Base-by-base conservation (phyloP, 176 grass and related monocot genomes). In the Thinopyrum elongatum region DNA sequence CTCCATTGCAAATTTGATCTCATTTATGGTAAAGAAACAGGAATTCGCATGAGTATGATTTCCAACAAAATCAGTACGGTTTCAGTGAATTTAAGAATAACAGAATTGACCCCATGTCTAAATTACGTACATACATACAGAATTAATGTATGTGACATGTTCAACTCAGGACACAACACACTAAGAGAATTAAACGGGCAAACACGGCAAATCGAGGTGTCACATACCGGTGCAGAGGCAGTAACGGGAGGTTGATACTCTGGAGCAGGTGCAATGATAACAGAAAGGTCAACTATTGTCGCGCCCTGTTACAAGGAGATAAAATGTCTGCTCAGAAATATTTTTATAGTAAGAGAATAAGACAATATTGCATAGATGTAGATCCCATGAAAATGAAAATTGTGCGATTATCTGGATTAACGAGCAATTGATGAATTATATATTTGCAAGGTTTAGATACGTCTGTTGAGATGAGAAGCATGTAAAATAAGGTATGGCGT, bases 281-380 rank as follows among this genome's bases (percentile, higher is more conserved):
- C 95, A 65, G 95, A 97, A 79, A 97, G 90, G 85, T 94, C 95
- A 80, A 94, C 95, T 81, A 97, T 94, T 41, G 88, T 97, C 23
- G 95, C 90, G 8, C 92, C 92, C 95, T 97, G 81, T 87, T 44
- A 81, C 61, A 84, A 80, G 30, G 17, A 64, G 72, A 84, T 5
- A 88, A 17, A 75, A 76, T 76, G 7, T 5, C 16, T 70, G 77
- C 79, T 85, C 46, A 85, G n/a, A 64, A 9, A 58, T 64, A 17
- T n/a, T 4, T 30, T 29, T n/a, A 33, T n/a, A 33, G 2, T 35
- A 81, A 79, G n/a, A 38, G 30, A 80, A 10, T 6, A 36, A 61
- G 47, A 27, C 8, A 51, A 36, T 63, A 30, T 38, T 62, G 16
- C 84, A 83, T 17, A 46, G 66, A 12, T 16, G 31, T n/a, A 8